Conservation (phyloP, 176 grass and related monocot species). For the Themeda triandra region DNA sequence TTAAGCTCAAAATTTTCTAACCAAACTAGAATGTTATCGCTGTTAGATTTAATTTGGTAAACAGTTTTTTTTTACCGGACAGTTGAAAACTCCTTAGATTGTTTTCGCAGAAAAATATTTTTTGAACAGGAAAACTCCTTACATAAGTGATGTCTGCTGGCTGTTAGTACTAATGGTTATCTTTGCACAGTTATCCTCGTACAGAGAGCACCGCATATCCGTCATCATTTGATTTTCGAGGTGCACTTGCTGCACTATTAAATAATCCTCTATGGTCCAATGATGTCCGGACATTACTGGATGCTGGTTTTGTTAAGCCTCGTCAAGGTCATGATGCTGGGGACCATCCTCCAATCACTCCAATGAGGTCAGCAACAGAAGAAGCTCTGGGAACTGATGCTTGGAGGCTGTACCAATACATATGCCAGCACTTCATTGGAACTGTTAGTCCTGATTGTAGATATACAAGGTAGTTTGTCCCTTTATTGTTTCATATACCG, state of each 20-base stretch:
- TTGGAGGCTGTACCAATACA: constrained; percentile 92
- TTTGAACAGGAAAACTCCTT: neutral
- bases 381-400: constrained; percentile 82
- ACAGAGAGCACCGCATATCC: constrained; percentile 97
- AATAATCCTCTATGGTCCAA: constrained; percentile 81
- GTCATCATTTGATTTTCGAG: constrained; percentile 88
- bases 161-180: constrained; percentile 14
- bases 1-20: constrained; percentile 1
- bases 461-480: constrained; percentile 67
- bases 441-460: constrained; percentile 81
- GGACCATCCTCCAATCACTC: constrained; percentile 95
- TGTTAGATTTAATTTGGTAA: neutral
- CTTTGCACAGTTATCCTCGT: constrained; percentile 83
- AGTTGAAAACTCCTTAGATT: neutral
- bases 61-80: neutral
- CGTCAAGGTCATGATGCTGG: constrained; percentile 82
- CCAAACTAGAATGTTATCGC: neutral
- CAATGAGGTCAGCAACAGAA: constrained; percentile 85
- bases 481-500: neutral
- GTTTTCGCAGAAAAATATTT: neutral
- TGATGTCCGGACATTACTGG: constrained; percentile 60
- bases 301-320: constrained; percentile 76
- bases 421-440: constrained; percentile 96
- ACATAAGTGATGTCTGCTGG: constrained; percentile 9
- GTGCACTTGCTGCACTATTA: constrained; percentile 56